A percentile compares a stretch with the other conserved stretches of the same genome.
These are phyloP conservation scores for Aspergillus pseudotamarii DNA, from an alignment of 2,329 filamentous ascomycete genomes.

Conservation along the genomic window DNA sequence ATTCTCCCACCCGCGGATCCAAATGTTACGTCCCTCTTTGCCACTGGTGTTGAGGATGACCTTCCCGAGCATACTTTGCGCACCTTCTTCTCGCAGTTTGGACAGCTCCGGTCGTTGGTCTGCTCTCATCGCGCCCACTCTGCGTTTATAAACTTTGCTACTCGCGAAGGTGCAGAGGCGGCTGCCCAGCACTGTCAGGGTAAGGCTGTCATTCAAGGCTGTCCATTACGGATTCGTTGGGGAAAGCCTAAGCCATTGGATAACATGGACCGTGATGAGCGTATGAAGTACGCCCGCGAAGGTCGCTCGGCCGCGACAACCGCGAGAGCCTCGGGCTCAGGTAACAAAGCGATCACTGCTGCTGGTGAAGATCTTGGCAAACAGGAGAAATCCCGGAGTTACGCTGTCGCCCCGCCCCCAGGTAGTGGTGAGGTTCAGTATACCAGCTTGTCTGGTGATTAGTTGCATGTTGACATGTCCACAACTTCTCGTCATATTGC, in stretches of 20 bases:
- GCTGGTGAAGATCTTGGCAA: constrained; percentile 48
- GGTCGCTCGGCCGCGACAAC: constrained; percentile 64
- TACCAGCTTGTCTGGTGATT: constrained; percentile 82
- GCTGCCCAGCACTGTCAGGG: constrained; percentile 86
- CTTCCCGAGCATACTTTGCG: constrained; percentile 89
- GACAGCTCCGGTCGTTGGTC: constrained; percentile 87
- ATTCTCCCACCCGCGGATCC: constrained; percentile 80
- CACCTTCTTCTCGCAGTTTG: constrained; percentile 85
- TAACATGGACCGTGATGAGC: constrained; percentile 84
- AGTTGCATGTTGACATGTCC: constrained; percentile 23
- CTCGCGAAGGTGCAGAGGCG: constrained; percentile 78
- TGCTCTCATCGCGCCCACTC: constrained; percentile 98
- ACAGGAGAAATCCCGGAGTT: constrained; percentile 35
- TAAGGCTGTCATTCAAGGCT: constrained; percentile 85
- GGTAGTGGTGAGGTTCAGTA: constrained; percentile 79
- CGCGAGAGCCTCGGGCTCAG: constrained; percentile 44
- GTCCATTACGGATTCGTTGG: constrained; percentile 88
- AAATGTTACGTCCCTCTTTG: constrained; percentile 89
- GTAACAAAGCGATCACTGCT: constrained; percentile 36
- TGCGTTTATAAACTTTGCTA: constrained; percentile 93
- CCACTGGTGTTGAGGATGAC: constrained; percentile 95
- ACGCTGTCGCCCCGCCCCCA: constrained; percentile 73
- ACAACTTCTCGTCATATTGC: constrained; percentile 16
- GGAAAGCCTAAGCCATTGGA: constrained; percentile 90
- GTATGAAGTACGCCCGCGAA: constrained; percentile 78